A percentile compares a stretch with the other conserved stretches of the same genome.
These are phyloP conservation scores for Prunus kanzakura DNA, from an alignment of 306 rosid genomes.

Conservation along the genomic window DNA sequence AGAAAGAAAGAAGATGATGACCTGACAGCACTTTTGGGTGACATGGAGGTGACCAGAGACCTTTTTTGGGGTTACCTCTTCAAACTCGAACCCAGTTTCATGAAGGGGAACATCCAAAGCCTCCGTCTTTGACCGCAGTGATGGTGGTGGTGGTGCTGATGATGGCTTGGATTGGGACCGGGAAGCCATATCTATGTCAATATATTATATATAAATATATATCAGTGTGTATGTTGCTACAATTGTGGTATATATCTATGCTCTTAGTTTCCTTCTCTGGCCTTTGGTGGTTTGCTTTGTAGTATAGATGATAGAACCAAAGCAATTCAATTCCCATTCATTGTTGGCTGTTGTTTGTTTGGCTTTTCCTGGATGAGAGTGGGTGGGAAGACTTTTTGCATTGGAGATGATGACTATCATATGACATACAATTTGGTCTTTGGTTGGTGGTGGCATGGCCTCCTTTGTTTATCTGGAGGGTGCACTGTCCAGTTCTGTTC, in stretches of 20 bases:
- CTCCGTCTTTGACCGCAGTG: conserved; percentile 29
- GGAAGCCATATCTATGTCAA: neutral
- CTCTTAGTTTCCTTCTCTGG: no score
- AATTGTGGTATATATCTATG: no score
- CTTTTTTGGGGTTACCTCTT: conserved; percentile 48
- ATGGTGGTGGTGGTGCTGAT: neutral
- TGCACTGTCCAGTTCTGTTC: no score
- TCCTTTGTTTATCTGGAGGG: no score
- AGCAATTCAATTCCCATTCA: neutral
- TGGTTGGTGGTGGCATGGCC: no score
- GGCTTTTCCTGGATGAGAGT: no score
- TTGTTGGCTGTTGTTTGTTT: no score
- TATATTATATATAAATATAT: no score
- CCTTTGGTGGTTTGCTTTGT: no score
- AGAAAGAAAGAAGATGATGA: conserved; percentile 9
- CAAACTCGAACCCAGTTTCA: conserved; percentile 54
- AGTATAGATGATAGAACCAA: neutral
- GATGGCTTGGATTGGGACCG: neutral
- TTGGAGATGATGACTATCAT: neutral
- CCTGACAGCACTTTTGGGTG: conserved; percentile 73
- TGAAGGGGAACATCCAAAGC: conserved; percentile 58
- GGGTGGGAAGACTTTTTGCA: neutral
- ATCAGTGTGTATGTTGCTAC: no score
- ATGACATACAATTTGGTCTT: no score
- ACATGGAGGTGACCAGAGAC: conserved; percentile 64